A percentile compares a stretch with the other conserved stretches of the same genome.
Conservation (phyloP, 202 grass and related monocot species). For the Hordeum pubiflorum region DNA sequence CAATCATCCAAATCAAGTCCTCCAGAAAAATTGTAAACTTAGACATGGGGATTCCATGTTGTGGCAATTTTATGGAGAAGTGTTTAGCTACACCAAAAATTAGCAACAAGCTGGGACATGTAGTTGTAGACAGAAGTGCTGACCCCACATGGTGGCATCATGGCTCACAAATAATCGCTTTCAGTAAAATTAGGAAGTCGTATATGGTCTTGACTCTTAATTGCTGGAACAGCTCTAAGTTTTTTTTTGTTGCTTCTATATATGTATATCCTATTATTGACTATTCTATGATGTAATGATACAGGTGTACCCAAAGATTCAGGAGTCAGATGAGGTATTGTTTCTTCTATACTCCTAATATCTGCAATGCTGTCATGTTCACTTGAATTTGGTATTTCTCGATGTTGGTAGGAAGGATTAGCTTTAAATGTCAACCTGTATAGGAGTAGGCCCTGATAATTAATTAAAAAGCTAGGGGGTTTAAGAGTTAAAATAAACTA, state of each 20-base stretch:
- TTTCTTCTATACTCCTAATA: constrained; percentile 9
- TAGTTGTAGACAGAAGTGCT: neutral
- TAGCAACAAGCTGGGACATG: neutral
- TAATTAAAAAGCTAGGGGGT: neutral
- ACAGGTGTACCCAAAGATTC: constrained; percentile 88
- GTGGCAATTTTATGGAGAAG: neutral
- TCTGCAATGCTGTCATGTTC: neutral
- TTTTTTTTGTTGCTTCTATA: neutral
- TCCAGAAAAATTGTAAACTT: neutral
- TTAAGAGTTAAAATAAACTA: neutral
- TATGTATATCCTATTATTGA: neutral
- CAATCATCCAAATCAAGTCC: neutral
- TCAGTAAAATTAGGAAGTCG: neutral
- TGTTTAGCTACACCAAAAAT: neutral
- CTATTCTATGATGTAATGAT: constrained; percentile 19
- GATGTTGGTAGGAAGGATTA: neutral
- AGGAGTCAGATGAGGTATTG: constrained; percentile 72
- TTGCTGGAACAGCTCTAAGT: neutral
- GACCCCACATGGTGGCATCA: neutral
- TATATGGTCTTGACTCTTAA: neutral
- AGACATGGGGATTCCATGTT: neutral
- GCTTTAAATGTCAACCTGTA: neutral
- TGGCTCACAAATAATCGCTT: neutral
- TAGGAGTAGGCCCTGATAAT: neutral
- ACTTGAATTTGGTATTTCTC: neutral